phyloP scores from a whole-genome alignment of 352 stramenopile species.

The Pythium biforme region DNA sequence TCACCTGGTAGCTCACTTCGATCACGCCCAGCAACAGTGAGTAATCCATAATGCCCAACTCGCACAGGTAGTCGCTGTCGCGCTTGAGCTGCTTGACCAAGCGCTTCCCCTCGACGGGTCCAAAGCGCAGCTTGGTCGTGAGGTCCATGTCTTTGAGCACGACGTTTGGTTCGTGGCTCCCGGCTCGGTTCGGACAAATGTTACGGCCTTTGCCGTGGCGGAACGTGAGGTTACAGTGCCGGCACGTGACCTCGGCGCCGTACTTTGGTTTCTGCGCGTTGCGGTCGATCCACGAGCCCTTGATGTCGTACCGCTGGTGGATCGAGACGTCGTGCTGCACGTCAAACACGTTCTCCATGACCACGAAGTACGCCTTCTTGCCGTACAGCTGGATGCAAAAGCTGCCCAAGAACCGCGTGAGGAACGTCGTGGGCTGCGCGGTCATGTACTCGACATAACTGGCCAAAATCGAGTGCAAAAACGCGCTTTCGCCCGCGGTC shows the following conservation, averaged over 20 bases:
- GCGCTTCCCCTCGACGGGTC: slow-evolving; percentile 36
- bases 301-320: slow-evolving; percentile 87
- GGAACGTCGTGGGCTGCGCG: slow-evolving; percentile 53
- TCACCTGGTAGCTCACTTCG: slow-evolving; percentile 76
- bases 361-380: slow-evolving; percentile 70
- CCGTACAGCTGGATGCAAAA: slow-evolving; percentile 83
- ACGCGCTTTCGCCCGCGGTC: slow-evolving; percentile 49
- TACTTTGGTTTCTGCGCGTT: slow-evolving; percentile 59
- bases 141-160: slow-evolving; percentile 84
- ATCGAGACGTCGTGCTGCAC: slow-evolving; percentile 70
- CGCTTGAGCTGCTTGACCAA: slow-evolving; percentile 62
- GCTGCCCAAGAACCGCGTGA: slow-evolving; percentile 82
- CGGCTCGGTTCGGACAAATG: slow-evolving; percentile 60
- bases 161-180: slow-evolving; percentile 65
- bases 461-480: slow-evolving; percentile 67
- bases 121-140: slow-evolving; percentile 70
- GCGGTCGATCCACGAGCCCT: slow-evolving; percentile 82
- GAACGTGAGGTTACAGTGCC: slow-evolving; percentile 73
- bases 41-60: slow-evolving; percentile 84
- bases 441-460: slow-evolving; percentile 63
- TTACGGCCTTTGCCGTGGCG: slow-evolving; percentile 47
- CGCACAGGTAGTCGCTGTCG: slow-evolving; percentile 71
- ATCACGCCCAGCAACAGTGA: slow-evolving; percentile 77
- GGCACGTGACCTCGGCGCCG: slow-evolving; percentile 62
- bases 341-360: slow-evolving; percentile 91